Evolutionary conservation across 2,329 filamentous ascomycete genomes (phyloP), one percentile per base, ranked within the genome.

Genomic region (Chlorencoelia australis): DNA sequence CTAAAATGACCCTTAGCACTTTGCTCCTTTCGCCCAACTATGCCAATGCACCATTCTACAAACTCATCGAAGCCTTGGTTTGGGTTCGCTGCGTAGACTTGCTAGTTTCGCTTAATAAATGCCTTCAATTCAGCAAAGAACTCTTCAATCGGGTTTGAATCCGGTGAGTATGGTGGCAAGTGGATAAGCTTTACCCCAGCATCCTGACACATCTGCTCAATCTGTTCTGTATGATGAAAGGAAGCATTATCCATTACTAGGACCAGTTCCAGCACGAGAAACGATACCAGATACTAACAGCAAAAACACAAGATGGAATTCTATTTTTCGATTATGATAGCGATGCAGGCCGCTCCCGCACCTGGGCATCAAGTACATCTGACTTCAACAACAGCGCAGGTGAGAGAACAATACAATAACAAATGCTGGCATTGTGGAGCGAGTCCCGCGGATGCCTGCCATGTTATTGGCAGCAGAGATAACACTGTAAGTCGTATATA

Each of bases 241-340:
- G 56, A 58, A 14, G 54, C 51, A 45, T 60, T 60, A 37, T 61
- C 57, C 44, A 61, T 59, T 6, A 59, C 42, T 4, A 60, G 45
- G 8, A 61, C 53, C 9, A 55, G 60, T 32, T 55, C 57, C 22
- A 47, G 52, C 42, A 58, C 50, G 21, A 24, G 21, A 7, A 24
- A 24, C 21, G 21, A 24, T 24, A 7, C 11, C 21, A 24, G 11
- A 24, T 24, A 7, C 21, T 24, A 11, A 7, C 21, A 24, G 21
- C 21, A 24, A 7, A 24, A 7, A 24, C 21, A 11, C 21, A 24
- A 11, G 21, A 24, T 24, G 21, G 21, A 7, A 24, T 24, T 24
- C 21, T 24, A 24, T 11, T 24, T n/a, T n/a, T n/a, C n/a, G 40
- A 45, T 45, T 33, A 41, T 39, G 29, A 38, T 26, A 40, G 40